Evolutionary conservation across 1,139 yeast genomes (phyloP), one percentile per base, ranked within the genome.

Genomic region (Trichomonascaceae sp.): DNA sequence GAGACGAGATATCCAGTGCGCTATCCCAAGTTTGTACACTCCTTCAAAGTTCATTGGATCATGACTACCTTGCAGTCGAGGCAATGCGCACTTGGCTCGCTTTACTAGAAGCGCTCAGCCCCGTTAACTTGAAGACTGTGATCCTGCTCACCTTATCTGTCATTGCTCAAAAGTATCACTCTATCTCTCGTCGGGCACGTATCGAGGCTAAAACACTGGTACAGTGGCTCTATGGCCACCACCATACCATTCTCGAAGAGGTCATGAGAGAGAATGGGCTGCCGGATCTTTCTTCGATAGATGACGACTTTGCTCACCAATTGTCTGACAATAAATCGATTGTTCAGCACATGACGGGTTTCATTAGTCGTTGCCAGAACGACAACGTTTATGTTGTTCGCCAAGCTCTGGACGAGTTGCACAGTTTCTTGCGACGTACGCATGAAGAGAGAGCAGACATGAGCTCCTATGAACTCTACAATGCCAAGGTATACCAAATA

Each of bases 11-110:
- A 13, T 72, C 79, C 2, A 70, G 84, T 3, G 89, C 93, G 0
- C 60, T 87, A 25, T 94, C 96, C 0, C 98, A 89, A 51, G 70
- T 92, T 4, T 77, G 85, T 38, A 79, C 93, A 1, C 80, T 93
- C 46, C 59, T 92, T 14, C 96, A 85, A 49, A 74, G 89, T 0
- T 78, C 92, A 0, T 57, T 87, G 22, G 87, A 77, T 27, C 69
- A 68, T 16, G 58, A 67, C 0, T 74, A 71, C 20, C 66, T 85
- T 17, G 77, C 78, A 41, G 62, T 62, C 14, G 68, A 69, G 26
- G 74, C 92, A 0, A 59, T 89, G 35, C 62, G 65, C 29, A 78
- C 93, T 36, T 78, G 95, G 78, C 63, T 33, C 62, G 45, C 63
- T 57, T 16, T 63, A 79, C 38, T 72, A 71, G 16, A 43, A 14